Evolutionary conservation across 495 filamentous ascomycete species (phyloP).

Genomic region (Aspergillus mulundensis): DNA sequence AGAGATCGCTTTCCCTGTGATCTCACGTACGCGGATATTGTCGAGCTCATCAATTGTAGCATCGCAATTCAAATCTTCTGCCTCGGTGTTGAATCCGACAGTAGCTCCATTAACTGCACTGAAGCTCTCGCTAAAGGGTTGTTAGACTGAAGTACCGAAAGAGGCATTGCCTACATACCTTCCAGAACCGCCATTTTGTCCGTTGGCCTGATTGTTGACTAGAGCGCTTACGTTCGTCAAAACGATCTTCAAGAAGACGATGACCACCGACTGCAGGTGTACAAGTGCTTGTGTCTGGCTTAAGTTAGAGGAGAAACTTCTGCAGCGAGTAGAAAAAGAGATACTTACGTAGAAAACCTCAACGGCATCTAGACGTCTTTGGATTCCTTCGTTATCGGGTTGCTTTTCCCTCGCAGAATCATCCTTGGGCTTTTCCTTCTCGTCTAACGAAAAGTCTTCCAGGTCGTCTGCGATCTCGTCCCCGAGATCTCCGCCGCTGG

Average conservation of each 20-base stretch:
- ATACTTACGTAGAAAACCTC: constrained; percentile 79
- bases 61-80: constrained; percentile 33
- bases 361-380: constrained; percentile 66
- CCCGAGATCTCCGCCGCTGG: constrained; percentile 43
- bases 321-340: not conserved
- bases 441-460: constrained; percentile 26
- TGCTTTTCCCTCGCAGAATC: constrained; percentile 44
- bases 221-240: constrained; percentile 72
- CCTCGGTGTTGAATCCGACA: constrained; percentile 22
- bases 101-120: constrained; percentile 29
- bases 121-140: constrained; percentile 27
- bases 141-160: constrained; percentile 5
- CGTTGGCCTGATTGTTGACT: constrained; percentile 51
- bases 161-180: constrained; percentile 25
- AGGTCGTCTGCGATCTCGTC: constrained; percentile 20
- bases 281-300: constrained; percentile 75
- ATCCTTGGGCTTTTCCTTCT: constrained; percentile 26
- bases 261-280: constrained; percentile 87
- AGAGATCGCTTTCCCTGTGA: constrained; percentile 84
- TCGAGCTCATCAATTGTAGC: constrained; percentile 68
- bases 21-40: constrained; percentile 73
- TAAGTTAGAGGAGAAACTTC: constrained; percentile 19
- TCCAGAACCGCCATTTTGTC: constrained; percentile 37
- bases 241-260: constrained; percentile 84
- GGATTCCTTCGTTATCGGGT: constrained; percentile 53